phyloP scores from a whole-genome alignment of 805 yeast species.

The Danielozyma ontarioensis region DNA sequence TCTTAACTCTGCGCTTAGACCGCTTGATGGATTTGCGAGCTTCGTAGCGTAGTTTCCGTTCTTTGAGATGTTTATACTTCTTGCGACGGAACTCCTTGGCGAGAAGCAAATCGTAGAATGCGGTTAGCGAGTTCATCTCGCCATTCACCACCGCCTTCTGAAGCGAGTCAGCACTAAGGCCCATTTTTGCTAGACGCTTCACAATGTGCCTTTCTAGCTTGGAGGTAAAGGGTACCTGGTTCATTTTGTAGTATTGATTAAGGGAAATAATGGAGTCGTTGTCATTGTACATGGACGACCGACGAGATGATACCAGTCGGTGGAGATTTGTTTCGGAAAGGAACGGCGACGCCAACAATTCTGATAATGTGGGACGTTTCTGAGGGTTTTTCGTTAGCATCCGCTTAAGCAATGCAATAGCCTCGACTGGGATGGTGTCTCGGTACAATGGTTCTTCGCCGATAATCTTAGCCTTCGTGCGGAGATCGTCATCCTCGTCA shows the following conservation, averaged over 20 bases:
- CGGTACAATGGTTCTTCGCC: constrained; percentile 59
- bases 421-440: constrained; percentile 43
- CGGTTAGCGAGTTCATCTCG: constrained; percentile 68
- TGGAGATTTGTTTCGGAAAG: constrained; percentile 21
- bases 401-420: constrained; percentile 44
- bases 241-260: constrained; percentile 30
- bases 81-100: constrained; percentile 44
- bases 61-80: constrained; percentile 23
- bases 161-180: constrained; percentile 59
- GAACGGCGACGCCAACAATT: constrained; percentile 32
- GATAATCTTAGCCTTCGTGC: constrained; percentile 56
- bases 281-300: constrained; percentile 18
- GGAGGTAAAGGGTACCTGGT: constrained; percentile 46
- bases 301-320: constrained; percentile 13
- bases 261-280: constrained; percentile 35
- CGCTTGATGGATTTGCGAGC: constrained; percentile 26
- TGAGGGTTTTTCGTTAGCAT: constrained; percentile 65
- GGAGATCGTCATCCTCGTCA: constrained; percentile 72
- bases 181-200: constrained; percentile 52
- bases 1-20: constrained; percentile 30
- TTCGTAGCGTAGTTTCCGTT: constrained; percentile 25
- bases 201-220: constrained; percentile 59
- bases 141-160: constrained; percentile 52
- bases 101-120: constrained; percentile 64
- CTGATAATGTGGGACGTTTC: constrained; percentile 48